A percentile compares a stretch with the other conserved stretches of the same genome.
Evolutionary conservation across 768 basidiomycete species (phyloP).

Genomic region (Mycena belliarum): DNA sequence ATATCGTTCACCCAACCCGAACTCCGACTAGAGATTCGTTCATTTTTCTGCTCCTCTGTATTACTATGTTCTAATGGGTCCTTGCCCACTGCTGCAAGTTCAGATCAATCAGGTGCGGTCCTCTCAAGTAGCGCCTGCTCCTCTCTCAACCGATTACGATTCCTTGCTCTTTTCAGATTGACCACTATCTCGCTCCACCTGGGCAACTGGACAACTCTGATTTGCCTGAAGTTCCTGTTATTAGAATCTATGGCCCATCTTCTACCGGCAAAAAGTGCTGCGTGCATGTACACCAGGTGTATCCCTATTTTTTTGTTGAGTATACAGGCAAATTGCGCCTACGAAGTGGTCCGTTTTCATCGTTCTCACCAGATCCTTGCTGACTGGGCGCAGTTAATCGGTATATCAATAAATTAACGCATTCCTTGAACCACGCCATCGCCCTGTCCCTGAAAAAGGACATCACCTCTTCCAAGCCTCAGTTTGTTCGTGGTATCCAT

Average conservation of each 20-base stretch:
- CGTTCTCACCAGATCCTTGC: background rate
- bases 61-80: slow-evolving; percentile 16
- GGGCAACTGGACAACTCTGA: slow-evolving; percentile 65
- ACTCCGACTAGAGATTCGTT: background rate
- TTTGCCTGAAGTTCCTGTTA: slow-evolving; percentile 70
- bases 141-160: background rate
- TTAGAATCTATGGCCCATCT: slow-evolving; percentile 86
- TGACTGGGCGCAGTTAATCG: slow-evolving; percentile 54
- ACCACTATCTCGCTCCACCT: slow-evolving; percentile 58
- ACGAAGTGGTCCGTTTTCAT: slow-evolving; percentile 49
- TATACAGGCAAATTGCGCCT: slow-evolving; percentile 71
- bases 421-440: slow-evolving; percentile 85
- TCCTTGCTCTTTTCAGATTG: slow-evolving; percentile 39
- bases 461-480: slow-evolving; percentile 58
- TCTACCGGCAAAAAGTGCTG: slow-evolving; percentile 78
- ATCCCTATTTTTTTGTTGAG: slow-evolving; percentile 91
- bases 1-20: too few relatives aligned
- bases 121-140: background rate
- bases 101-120: slow-evolving; percentile 44
- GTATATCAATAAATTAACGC: slow-evolving; percentile 68
- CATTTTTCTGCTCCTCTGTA: slow-evolving; percentile 3
- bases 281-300: slow-evolving; percentile 90
- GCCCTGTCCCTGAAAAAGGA: slow-evolving; percentile 78
- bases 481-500: slow-evolving; percentile 72
- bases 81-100: slow-evolving; percentile 36